Percentiles rank a stretch among this genome's conserved stretches.
Conservation (phyloP, 176 grass and related monocot species). For the Bonia amplexicaulis region DNA sequence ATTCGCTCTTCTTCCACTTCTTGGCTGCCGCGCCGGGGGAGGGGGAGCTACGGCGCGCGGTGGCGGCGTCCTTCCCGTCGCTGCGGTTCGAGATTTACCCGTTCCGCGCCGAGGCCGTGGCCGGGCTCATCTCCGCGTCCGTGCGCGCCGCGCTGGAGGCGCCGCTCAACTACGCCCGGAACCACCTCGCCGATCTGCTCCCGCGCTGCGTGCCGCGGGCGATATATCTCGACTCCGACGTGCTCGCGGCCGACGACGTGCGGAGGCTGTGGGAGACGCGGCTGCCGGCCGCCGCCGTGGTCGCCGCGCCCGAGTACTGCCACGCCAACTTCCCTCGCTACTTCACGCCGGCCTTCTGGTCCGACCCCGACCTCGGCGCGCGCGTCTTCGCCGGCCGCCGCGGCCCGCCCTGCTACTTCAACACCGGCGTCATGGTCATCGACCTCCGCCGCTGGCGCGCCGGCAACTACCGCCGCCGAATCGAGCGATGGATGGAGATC, state of each 20-base stretch:
- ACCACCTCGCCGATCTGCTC: constrained; percentile 75
- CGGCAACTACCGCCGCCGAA: constrained; percentile 49
- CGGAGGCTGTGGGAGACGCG: constrained; percentile 67
- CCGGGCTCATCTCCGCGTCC: constrained; percentile 77
- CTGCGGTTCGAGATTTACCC: constrained; percentile 79
- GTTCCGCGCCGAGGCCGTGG: constrained; percentile 41
- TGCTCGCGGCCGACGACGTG: constrained; percentile 73
- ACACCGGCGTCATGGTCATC: constrained; percentile 92
- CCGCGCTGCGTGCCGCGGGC: constrained; percentile 67
- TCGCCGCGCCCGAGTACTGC: constrained; percentile 97
- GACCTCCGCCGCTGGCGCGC: constrained; percentile 66
- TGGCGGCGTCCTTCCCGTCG: constrained; percentile 72
- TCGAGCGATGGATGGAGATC: constrained; percentile 71
- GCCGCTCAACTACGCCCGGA: constrained; percentile 84
- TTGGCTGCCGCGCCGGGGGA: background rate
- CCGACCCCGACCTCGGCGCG: constrained; percentile 42
- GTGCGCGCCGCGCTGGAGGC: constrained; percentile 67
- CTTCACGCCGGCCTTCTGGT: constrained; percentile 83
- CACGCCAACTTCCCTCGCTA: constrained; percentile 92
- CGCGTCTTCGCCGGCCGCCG: constrained; percentile 52
- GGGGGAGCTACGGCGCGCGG: constrained; percentile 25
- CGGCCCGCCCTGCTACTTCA: constrained; percentile 83
- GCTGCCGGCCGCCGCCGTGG: constrained; percentile 60
- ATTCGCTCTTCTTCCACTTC: constrained; percentile 83
- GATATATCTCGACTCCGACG: constrained; percentile 94